Conservation (phyloP, 2,329 filamentous ascomycete genomes). For the Annulohypoxylon truncatum region DNA sequence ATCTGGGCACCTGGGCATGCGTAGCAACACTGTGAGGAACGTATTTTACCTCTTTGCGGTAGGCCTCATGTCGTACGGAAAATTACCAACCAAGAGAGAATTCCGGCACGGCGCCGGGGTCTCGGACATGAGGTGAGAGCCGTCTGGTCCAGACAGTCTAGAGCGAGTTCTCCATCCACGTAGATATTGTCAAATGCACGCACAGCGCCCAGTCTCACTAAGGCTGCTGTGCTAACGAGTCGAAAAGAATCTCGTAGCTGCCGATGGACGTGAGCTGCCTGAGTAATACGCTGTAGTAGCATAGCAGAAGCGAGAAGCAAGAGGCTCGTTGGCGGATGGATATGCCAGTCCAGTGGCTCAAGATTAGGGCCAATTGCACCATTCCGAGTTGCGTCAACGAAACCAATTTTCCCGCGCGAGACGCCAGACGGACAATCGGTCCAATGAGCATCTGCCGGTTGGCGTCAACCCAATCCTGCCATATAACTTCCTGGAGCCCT, state of each 20-base stretch:
- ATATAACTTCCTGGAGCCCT: not conserved
- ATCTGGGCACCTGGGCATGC: constrained; percentile 16
- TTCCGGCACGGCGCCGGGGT: constrained; percentile 23
- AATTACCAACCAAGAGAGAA: constrained; percentile 17
- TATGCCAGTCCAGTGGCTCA: constrained; percentile 29
- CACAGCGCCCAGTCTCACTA: constrained; percentile 12
- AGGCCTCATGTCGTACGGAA: constrained; percentile 26
- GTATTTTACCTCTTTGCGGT: constrained; percentile 7
- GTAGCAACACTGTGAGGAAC: constrained; percentile 25
- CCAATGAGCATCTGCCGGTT: constrained; percentile 41
- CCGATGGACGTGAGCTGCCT: not conserved
- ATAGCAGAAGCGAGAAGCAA: constrained; percentile 15
- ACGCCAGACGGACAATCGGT: constrained; percentile 39
- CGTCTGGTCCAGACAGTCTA: not conserved
- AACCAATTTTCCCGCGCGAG: constrained; percentile 39
- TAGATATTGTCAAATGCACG: constrained; percentile 9
- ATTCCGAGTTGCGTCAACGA: constrained; percentile 37
- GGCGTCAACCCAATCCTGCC: constrained; percentile 34
- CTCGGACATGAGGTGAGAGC: constrained; percentile 23
- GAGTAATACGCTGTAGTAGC: not conserved
- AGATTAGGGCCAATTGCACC: constrained; percentile 37
- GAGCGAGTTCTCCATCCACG: not conserved
- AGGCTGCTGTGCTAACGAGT: constrained; percentile 18
- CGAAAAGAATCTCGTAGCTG: not conserved
- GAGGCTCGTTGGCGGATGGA: constrained; percentile 12